These are phyloP conservation scores for Eimeria necatrix DNA, from an alignment of 169 alveolate species.

Conservation along the genomic window DNA sequence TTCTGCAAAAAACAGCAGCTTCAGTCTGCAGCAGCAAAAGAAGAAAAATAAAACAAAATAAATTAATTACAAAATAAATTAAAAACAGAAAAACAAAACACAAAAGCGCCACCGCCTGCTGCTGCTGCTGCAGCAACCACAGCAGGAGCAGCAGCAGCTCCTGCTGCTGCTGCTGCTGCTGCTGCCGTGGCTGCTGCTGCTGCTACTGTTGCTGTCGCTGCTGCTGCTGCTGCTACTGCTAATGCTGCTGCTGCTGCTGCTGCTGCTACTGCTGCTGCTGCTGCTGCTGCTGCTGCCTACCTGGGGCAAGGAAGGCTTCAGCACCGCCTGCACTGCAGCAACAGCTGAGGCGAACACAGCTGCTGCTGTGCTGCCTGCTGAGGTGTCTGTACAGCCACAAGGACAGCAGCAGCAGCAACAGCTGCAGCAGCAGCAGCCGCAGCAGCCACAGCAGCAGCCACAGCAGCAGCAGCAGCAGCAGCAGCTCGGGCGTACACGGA, in stretches of 20 bases:
- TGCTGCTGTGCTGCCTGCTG: background rate
- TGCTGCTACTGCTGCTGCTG: too few species aligned
- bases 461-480: background rate
- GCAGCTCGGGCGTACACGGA: background rate
- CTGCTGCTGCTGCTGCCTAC: background rate
- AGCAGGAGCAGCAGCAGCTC: too few species aligned
- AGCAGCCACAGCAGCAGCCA: background rate
- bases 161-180: too few species aligned
- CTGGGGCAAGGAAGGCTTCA: background rate
- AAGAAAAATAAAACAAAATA: too few species aligned
- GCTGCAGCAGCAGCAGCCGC: background rate
- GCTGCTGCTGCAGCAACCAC: too few species aligned
- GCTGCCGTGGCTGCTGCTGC: too few species aligned
- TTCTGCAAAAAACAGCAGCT: background rate
- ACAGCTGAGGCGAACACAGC: background rate
- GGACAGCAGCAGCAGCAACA: background rate
- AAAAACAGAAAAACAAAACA: too few species aligned
- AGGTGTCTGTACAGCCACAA: background rate
- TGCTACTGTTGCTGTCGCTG: too few species aligned
- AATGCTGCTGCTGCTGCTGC: too few species aligned
- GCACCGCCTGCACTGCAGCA: background rate
- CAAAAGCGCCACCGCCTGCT: too few species aligned
- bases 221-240: too few species aligned
- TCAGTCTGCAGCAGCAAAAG: background rate
- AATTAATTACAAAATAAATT: too few species aligned